Percentiles rank a stretch among this genome's conserved stretches.
Evolutionary conservation across 2,329 filamentous ascomycete genomes (phyloP).

Genomic region (Chaetoscypha palmicola): DNA sequence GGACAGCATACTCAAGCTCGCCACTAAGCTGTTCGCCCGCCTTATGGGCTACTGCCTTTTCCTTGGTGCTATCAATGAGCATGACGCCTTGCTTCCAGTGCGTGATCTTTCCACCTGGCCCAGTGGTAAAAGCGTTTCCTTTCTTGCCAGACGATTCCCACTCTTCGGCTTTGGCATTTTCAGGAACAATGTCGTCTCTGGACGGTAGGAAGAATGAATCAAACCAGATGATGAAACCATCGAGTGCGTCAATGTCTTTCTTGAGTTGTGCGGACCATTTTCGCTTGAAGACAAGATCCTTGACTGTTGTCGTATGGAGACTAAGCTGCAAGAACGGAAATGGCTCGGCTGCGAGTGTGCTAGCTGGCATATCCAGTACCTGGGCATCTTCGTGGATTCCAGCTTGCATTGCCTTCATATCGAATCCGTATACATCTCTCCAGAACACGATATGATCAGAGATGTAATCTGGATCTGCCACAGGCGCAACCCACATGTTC

Average conservation of each 20-base stretch:
- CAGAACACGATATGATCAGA: conserved; percentile 77
- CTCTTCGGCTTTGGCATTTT: conserved; percentile 50
- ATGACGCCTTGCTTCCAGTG: conserved; percentile 88
- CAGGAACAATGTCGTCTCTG: conserved; percentile 39
- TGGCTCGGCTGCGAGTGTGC: conserved; percentile 51
- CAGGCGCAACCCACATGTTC: conserved; percentile 74
- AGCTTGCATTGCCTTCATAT: conserved; percentile 84
- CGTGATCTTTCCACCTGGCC: conserved; percentile 67
- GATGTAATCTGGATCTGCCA: conserved; percentile 71
- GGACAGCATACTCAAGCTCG: conserved; percentile 62
- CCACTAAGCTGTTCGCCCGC: conserved; percentile 56
- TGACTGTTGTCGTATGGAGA: conserved; percentile 62
- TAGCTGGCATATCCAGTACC: conserved; percentile 61
- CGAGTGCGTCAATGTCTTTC: conserved; percentile 59
- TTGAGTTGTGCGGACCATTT: conserved; percentile 57
- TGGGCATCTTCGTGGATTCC: conserved; percentile 77
- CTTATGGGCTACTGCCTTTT: conserved; percentile 40
- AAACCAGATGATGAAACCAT: conserved; percentile 89
- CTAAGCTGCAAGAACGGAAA: conserved; percentile 68
- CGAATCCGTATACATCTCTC: conserved; percentile 89
- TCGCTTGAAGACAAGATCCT: conserved; percentile 70
- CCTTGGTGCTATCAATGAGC: conserved; percentile 51
- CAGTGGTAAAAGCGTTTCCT: conserved; percentile 81
- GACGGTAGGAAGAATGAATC: conserved; percentile 81
- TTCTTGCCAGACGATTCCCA: conserved; percentile 52